Percentiles rank a stretch among this genome's conserved stretches.
phyloP scores from a whole-genome alignment of 495 filamentous ascomycete species.

The Lineolata rhizophorae region DNA sequence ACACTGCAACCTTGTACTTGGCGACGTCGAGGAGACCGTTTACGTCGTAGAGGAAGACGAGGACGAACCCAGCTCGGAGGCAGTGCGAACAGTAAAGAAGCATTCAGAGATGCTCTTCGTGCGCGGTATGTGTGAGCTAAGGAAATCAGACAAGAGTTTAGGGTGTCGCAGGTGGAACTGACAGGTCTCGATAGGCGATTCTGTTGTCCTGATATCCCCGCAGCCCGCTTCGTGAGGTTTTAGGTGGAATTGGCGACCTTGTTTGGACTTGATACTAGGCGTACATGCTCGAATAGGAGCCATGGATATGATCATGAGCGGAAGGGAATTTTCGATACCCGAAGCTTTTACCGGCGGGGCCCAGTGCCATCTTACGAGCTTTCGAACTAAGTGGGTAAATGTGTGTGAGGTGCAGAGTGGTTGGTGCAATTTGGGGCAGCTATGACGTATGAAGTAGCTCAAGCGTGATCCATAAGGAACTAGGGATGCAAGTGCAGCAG shows the following conservation, averaged over 20 bases:
- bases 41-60: slow-evolving; percentile 72
- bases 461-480: too few relatives aligned
- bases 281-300: too few relatives aligned
- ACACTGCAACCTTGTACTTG: slow-evolving; percentile 95
- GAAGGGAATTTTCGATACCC: background rate
- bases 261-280: too few relatives aligned
- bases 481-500: too few relatives aligned
- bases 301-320: background rate
- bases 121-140: slow-evolving; percentile 52
- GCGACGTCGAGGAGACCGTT: slow-evolving; percentile 92
- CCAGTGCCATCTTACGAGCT: too few relatives aligned
- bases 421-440: too few relatives aligned
- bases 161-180: slow-evolving; percentile 1
- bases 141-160: too few relatives aligned
- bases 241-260: too few relatives aligned
- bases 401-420: too few relatives aligned
- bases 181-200: slow-evolving; percentile 49
- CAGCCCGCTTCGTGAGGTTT: slow-evolving; percentile 27
- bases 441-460: too few relatives aligned
- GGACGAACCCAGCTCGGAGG: slow-evolving; percentile 27
- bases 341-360: too few relatives aligned
- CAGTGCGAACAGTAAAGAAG: slow-evolving; percentile 66
- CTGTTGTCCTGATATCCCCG: slow-evolving; percentile 87
- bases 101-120: slow-evolving; percentile 99
- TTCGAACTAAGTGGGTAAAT: too few relatives aligned